A percentile compares a stretch with the other conserved stretches of the same genome.
Conservation (phyloP, 768 basidiomycete genomes). For the Mycena capillaripes region DNA sequence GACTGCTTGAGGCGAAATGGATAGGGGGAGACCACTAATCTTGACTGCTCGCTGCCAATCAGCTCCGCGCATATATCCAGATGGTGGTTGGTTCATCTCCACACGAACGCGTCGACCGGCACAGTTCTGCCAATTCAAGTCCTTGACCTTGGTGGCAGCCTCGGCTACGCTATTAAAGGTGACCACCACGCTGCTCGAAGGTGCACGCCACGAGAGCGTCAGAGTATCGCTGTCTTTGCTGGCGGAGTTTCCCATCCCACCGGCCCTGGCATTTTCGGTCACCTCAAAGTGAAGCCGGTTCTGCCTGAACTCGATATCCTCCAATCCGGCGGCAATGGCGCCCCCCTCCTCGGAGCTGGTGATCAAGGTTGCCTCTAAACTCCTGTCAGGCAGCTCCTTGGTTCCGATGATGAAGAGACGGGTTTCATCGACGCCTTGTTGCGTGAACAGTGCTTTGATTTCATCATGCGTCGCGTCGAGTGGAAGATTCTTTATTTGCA, state of each 20-base stretch:
- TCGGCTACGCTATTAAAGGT: constrained; percentile 52
- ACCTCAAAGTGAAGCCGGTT: constrained; percentile 59
- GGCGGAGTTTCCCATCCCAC: constrained; percentile 57
- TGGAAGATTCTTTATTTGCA: constrained; percentile 63
- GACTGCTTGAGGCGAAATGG: constrained; percentile 42
- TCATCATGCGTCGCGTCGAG: constrained; percentile 53
- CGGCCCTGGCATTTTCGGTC: constrained; percentile 52
- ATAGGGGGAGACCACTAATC: constrained; percentile 56
- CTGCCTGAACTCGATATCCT: constrained; percentile 63
- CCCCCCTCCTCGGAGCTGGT: constrained; percentile 57
- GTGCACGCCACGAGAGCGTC: constrained; percentile 65
- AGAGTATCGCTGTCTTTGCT: constrained; percentile 54
- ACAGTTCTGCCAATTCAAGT: constrained; percentile 52
- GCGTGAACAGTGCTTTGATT: constrained; percentile 56
- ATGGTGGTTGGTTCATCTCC: constrained; percentile 57
- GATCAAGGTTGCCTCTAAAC: constrained; percentile 58
- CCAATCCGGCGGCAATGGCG: constrained; percentile 57
- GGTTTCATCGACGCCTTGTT: constrained; percentile 55
- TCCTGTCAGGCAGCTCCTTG: constrained; percentile 43
- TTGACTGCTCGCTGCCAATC: constrained; percentile 54
- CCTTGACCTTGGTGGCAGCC: constrained; percentile 50
- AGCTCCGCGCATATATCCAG: constrained; percentile 41
- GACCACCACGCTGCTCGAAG: constrained; percentile 61
- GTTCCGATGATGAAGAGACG: constrained; percentile 52
- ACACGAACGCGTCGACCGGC: constrained; percentile 62